Evolutionary conservation across 1,139 yeast genomes (phyloP), one percentile per base, ranked within the genome.

Genomic region (Pichia sp.): DNA sequence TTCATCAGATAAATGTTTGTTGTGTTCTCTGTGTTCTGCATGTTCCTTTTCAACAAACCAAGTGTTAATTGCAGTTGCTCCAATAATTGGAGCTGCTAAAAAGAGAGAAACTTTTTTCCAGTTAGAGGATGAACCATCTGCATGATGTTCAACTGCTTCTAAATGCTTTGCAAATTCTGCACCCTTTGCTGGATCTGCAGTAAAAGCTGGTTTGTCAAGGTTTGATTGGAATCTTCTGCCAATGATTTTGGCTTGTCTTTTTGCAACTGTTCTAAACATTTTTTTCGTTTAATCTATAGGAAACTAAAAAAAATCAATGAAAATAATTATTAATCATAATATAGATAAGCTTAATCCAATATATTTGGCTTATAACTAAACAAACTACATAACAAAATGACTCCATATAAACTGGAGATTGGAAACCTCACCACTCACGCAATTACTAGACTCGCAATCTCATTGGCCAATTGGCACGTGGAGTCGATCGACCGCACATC

Each of bases 81-180:
- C 66, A 55, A 89, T 78, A 48, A 86, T 87, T 59, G 97, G 98
- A 47, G 83, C 67, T 45, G 95, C 96, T 51, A 87, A 79, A 50
- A 78, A 74, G 64, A 78, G 71, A 43, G 96, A 78, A 68, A 90
- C 76, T 68, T 83, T 89, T 68, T 78, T 81, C 98, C 98, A 92
- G 59, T 82, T 71, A 45, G 70, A 68, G 55, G 95, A 76, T 55
- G 96, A 82, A 54, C 77, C 74, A 54, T 68, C 74, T 48, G 96
- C 89, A 70, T 92, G 97, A 62, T 82, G 81, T 37, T 50, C 51
- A 61, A 87, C 78, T 58, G 82, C 87, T 58, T 78, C 68, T 45
- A 69, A 46, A 39, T 61, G 61, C 49, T 71, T 67, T 55, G 65
- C 66, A 67, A 70, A 80, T 31, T 71, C 79, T 57, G 71, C 66